phyloP scores from a whole-genome alignment of 1,139 yeast species.

The Sugiyamaella sp. region DNA sequence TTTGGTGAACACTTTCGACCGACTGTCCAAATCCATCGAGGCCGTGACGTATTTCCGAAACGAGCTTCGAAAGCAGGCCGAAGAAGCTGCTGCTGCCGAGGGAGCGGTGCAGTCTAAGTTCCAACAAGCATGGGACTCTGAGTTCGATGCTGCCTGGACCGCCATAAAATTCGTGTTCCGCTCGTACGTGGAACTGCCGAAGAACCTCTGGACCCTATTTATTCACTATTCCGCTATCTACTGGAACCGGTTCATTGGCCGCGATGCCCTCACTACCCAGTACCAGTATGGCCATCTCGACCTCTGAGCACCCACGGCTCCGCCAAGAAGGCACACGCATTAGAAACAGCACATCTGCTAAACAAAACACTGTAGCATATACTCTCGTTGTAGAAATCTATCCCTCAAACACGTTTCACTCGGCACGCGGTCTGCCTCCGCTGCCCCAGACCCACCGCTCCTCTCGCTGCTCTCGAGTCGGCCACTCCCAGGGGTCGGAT shows the following conservation, averaged over 20 bases:
- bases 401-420: neutral
- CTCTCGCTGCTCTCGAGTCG: neutral
- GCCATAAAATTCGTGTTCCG: constrained; percentile 67
- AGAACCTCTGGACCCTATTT: constrained; percentile 54
- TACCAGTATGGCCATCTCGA: constrained; percentile 21
- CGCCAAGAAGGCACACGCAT: neutral
- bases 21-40: constrained; percentile 80
- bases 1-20: constrained; percentile 85
- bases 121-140: constrained; percentile 2
- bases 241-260: constrained; percentile 81
- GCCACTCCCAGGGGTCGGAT: neutral
- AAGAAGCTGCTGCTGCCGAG: constrained; percentile 20
- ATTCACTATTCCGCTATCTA: constrained; percentile 54
- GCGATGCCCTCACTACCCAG: constrained; percentile 32
- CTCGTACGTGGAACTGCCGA: constrained; percentile 75
- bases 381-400: constrained; percentile 11
- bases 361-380: constrained; percentile 1
- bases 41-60: constrained; percentile 72
- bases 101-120: constrained; percentile 1
- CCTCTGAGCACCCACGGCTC: constrained; percentile 5
- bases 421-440: too few species aligned
- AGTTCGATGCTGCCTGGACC: constrained; percentile 36
- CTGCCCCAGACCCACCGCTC: constrained; percentile 1
- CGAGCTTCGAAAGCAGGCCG: constrained; percentile 35
- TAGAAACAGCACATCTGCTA: neutral